Conservation (phyloP, 768 basidiomycete species). For the Sarcodon sp. region DNA sequence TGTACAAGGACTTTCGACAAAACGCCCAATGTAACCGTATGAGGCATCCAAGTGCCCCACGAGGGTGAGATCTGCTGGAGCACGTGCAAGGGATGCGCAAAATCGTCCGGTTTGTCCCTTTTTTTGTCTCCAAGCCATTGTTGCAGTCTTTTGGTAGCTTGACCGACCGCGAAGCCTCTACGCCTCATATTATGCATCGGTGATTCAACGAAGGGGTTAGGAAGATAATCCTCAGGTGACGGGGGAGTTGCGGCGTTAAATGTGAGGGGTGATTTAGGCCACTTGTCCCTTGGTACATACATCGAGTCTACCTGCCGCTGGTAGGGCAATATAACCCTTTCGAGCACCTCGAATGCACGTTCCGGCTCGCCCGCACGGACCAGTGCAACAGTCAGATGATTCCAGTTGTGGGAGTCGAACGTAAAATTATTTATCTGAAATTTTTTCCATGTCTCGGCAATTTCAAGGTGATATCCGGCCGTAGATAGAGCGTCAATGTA, state of each 20-base stretch:
- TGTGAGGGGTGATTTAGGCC: conserved; percentile 14
- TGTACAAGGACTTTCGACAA: conserved; percentile 32
- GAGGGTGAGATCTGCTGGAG: conserved; percentile 51
- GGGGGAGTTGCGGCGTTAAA: conserved; percentile 7
- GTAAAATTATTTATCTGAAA: conserved; percentile 51
- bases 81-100: conserved; percentile 44
- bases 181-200: conserved; percentile 7
- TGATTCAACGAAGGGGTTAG: conserved; percentile 4
- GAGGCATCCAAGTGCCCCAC: conserved; percentile 59
- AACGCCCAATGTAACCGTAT: conserved; percentile 31
- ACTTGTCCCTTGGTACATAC: conserved; percentile 6
- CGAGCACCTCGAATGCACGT: conserved; percentile 73
- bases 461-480: conserved; percentile 44
- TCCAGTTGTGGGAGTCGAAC: conserved; percentile 90
- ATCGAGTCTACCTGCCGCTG: conserved; percentile 17
- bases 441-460: conserved; percentile 55
- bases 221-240: conserved; percentile 6
- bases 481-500: conserved; percentile 65
- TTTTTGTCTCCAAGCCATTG: conserved; percentile 1
- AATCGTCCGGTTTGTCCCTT: conserved; percentile 25
- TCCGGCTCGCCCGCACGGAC: conserved; percentile 73
- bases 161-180: neutral
- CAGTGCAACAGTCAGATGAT: conserved; percentile 64
- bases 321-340: conserved; percentile 61
- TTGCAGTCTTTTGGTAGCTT: conserved; percentile 1